Evolutionary conservation across 1,284 basidiomycete genomes (phyloP), one percentile per base, ranked within the genome.

Genomic region (Takashimella tepidaria): DNA sequence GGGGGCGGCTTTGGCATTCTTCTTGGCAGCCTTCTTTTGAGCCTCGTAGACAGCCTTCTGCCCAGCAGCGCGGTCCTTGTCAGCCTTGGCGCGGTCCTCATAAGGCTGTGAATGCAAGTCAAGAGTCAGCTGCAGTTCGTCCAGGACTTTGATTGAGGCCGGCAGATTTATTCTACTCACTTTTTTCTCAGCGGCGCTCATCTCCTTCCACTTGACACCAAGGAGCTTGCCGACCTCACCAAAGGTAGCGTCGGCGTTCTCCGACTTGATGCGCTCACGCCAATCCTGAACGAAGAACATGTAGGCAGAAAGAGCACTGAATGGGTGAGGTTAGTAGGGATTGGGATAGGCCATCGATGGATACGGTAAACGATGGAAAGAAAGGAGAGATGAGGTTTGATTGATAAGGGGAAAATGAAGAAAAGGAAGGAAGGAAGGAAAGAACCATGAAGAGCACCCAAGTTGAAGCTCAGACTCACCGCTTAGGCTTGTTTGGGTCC

Each of bases 221-320:
- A 92, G 83, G 49, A 92, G 80, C 73, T 89, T 90, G 64, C 89
- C 89, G 54, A 92, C 81, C 72, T 92, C 89, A 86, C 92, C 92
- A 72, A 97, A 97, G 56, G 86, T 83, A 40, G 91, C 92, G 57
- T 92, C 89, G 53, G 92, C 90, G 81, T 97, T 96, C 79, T 95
- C 93, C 54, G 82, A 70, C 84, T 93, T 95, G 82, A 97, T 89
- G 70, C 87, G 84, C 78, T 95, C 89, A 72, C 92, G 84, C 86
- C 89, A 89, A 78, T 93, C 92, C 76, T 92, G 89, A 69, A 85
- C 87, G 82, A 97, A 97, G 87, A 93, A 93, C 92, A 98, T 96
- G 81, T 96, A 98, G 51, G 92, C 92, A 49, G 92, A 95, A 50
- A 96, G 82, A 2, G 90, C 87, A 50, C 91, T 73, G 55, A 16